Percentiles rank a stretch among this genome's conserved stretches.
Conservation (phyloP, 352 stramenopile genomes). For the Aphanomyces astaci region DNA sequence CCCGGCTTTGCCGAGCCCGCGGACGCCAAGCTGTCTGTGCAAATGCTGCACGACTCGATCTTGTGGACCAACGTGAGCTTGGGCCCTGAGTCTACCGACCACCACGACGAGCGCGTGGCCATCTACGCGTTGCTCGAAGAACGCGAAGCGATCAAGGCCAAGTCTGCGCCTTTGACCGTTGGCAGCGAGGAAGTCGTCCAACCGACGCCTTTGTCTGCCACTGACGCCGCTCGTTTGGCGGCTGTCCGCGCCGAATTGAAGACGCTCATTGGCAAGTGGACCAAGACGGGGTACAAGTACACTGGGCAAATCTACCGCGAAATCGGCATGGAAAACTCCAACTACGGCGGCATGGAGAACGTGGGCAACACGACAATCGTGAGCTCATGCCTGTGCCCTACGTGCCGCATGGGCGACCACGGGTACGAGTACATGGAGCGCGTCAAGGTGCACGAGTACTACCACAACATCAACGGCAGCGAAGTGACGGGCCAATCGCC, state of each 20-base stretch:
- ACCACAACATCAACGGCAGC: conserved; percentile 77
- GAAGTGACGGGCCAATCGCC: conserved; percentile 72
- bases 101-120: conserved; percentile 59
- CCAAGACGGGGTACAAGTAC: conserved; percentile 80
- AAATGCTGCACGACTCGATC: conserved; percentile 71
- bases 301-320: conserved; percentile 69
- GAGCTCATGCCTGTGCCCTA: conserved; percentile 59
- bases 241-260: conserved; percentile 50
- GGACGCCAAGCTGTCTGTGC: conserved; percentile 57
- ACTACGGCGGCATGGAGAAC: conserved; percentile 78
- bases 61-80: conserved; percentile 66
- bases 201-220: conserved; percentile 32
- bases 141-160: conserved; percentile 56
- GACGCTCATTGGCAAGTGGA: conserved; percentile 53
- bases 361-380: conserved; percentile 78
- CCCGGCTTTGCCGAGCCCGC: conserved; percentile 55
- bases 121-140: conserved; percentile 62
- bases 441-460: conserved; percentile 78
- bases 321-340: conserved; percentile 79
- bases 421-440: conserved; percentile 79
- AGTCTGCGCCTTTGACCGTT: conserved; percentile 46
- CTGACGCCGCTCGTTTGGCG: conserved; percentile 40
- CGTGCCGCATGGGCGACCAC: conserved; percentile 63
- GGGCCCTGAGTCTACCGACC: conserved; percentile 54
- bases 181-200: conserved; percentile 46